These are phyloP conservation scores for Xylaria scruposa DNA, from an alignment of 495 filamentous ascomycete genomes.

Conservation along the genomic window DNA sequence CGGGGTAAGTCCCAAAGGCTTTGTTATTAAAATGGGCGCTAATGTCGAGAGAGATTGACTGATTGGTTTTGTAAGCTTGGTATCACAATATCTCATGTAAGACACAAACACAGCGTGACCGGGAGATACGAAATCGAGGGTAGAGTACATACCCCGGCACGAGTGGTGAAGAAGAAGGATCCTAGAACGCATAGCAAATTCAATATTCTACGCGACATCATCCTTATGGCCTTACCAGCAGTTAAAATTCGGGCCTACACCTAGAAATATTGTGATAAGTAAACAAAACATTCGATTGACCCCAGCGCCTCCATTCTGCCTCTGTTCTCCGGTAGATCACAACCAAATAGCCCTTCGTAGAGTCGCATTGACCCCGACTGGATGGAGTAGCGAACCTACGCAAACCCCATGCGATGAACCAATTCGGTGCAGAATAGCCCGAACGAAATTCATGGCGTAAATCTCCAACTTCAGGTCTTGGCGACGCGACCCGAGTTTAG, in stretches of 20 bases:
- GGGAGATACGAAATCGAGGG: not conserved
- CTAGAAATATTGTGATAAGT: not conserved
- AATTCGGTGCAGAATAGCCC: not conserved
- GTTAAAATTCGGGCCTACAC: not conserved
- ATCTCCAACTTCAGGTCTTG: conserved; percentile 11
- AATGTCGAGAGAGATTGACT: conserved; percentile 45
- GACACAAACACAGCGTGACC: not conserved
- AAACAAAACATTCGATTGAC: not conserved
- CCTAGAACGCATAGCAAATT: not conserved
- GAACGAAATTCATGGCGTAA: not conserved
- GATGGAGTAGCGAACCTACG: not conserved
- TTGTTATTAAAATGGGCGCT: conserved; percentile 51
- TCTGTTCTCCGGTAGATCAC: not conserved
- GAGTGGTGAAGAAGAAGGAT: not conserved
- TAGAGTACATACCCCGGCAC: not conserved
- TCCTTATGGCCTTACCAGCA: not conserved
- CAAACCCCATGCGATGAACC: not conserved
- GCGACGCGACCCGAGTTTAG: not conserved
- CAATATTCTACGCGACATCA: not conserved
- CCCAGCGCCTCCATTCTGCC: not conserved
- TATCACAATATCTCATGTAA: not conserved
- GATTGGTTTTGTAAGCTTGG: not conserved
- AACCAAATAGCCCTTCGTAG: not conserved
- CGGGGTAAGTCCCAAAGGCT: conserved; percentile 50
- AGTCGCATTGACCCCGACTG: not conserved